phyloP scores from a whole-genome alignment of 331 rosid genomes.

The Pyrus hybrid region DNA sequence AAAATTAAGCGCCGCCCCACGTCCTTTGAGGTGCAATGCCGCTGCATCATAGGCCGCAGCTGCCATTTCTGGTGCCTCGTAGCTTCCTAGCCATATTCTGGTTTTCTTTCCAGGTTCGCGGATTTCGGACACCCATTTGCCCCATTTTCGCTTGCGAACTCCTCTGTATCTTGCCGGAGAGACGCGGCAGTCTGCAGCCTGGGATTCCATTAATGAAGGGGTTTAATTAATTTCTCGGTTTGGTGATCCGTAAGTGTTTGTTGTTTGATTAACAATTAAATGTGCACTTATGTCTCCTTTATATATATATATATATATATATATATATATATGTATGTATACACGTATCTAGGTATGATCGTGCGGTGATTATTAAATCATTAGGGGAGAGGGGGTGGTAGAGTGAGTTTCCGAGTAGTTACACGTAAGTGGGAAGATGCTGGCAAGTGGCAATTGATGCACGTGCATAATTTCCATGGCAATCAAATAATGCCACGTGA shows the following conservation, averaged over 20 bases:
- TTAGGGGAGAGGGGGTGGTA: neutral
- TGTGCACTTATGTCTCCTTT: too few relatives aligned
- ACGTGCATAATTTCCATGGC: neutral
- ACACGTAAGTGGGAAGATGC: slow-evolving; percentile 5
- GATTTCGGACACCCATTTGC: slow-evolving; percentile 93
- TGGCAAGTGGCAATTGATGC: neutral
- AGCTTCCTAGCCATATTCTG: slow-evolving; percentile 87
- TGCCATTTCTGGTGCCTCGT: slow-evolving; percentile 72
- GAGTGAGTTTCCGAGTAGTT: neutral
- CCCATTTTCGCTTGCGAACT: slow-evolving; percentile 92
- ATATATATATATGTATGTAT: neutral
- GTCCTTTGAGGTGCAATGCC: slow-evolving; percentile 61
- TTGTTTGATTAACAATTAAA: neutral
- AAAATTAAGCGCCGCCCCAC: slow-evolving; percentile 54
- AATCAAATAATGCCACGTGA: neutral
- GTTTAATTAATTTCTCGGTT: neutral
- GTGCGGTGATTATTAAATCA: slow-evolving; percentile 1
- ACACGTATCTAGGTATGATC: neutral
- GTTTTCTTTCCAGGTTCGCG: slow-evolving; percentile 81
- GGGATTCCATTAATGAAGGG: neutral
- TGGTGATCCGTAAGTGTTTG: neutral
- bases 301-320: too few relatives aligned
- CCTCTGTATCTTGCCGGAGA: slow-evolving; percentile 52
- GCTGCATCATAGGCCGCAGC: slow-evolving; percentile 90
- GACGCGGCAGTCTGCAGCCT: neutral